phyloP scores from a whole-genome alignment of 768 basidiomycete genomes.

The Trametes gibbosa region DNA sequence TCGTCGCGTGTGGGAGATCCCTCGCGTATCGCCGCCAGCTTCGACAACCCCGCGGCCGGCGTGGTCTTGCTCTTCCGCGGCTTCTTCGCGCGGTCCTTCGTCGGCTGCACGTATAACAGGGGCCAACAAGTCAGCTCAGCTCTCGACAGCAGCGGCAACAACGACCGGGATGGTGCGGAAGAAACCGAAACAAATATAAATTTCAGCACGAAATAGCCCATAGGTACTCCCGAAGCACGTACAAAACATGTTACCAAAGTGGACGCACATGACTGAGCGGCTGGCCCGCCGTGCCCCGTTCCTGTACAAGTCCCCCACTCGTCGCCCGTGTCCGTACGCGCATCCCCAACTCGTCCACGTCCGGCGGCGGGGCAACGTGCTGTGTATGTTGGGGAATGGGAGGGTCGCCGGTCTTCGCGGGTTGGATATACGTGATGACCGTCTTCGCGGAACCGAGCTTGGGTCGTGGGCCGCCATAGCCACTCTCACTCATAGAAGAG shows the following conservation, averaged over 20 bases:
- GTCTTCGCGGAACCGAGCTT: conserved; percentile 73
- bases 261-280: conserved; percentile 87
- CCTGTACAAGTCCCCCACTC: conserved; percentile 24
- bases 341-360: conserved; percentile 40
- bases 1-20: conserved; percentile 6
- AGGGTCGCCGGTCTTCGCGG: conserved; percentile 46
- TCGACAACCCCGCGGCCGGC: conserved; percentile 1
- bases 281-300: conserved; percentile 35
- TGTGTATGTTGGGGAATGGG: conserved; percentile 26
- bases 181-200: conserved; percentile 27
- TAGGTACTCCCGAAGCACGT: not conserved
- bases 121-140: conserved; percentile 17
- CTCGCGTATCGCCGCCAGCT: conserved; percentile 7
- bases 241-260: conserved; percentile 50
- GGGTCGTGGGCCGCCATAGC: conserved; percentile 22
- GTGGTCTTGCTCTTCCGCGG: conserved; percentile 49
- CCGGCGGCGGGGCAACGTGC: conserved; percentile 14
- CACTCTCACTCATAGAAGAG: conserved; percentile 20
- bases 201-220: conserved; percentile 1
- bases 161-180: conserved; percentile 2
- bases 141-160: not conserved
- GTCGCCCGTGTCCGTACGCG: conserved; percentile 28
- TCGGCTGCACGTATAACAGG: conserved; percentile 50
- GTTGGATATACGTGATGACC: conserved; percentile 61
- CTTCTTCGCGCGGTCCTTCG: conserved; percentile 70